Evolutionary conservation across 768 basidiomycete genomes (phyloP).

Genomic region (Clitopilus hobsonii): DNA sequence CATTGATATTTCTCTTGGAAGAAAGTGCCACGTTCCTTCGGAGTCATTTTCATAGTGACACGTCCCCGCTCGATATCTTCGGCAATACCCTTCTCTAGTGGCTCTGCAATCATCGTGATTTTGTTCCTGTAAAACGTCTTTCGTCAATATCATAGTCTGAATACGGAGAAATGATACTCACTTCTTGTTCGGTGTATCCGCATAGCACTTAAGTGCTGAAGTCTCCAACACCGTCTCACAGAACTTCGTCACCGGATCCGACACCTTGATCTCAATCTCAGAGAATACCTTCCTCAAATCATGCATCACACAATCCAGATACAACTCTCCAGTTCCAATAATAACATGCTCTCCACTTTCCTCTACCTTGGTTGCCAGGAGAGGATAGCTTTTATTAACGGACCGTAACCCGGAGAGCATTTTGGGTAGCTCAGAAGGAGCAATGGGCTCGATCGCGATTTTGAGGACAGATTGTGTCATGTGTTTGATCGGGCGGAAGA

Average conservation of each 20-base stretch:
- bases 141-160: slow-evolving; percentile 6
- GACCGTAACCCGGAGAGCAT: slow-evolving; percentile 97
- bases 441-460: slow-evolving; percentile 96
- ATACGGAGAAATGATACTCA: slow-evolving; percentile 31
- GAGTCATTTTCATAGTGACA: slow-evolving; percentile 91
- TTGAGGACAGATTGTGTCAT: slow-evolving; percentile 97
- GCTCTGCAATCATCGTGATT: slow-evolving; percentile 98
- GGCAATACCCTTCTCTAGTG: slow-evolving; percentile 90
- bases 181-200: slow-evolving; percentile 99
- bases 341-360: slow-evolving; percentile 98
- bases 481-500: slow-evolving; percentile 95
- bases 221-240: slow-evolving; percentile 98
- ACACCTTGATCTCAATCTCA: slow-evolving; percentile 99
- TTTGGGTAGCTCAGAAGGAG: slow-evolving; percentile 96
- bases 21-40: slow-evolving; percentile 92
- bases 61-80: slow-evolving; percentile 94
- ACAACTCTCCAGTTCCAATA: slow-evolving; percentile 95
- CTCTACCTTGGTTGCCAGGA: slow-evolving; percentile 93
- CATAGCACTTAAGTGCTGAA: slow-evolving; percentile 96
- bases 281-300: slow-evolving; percentile 89
- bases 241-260: slow-evolving; percentile 97
- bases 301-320: slow-evolving; percentile 95
- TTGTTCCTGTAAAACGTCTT: slow-evolving; percentile 76
- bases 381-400: slow-evolving; percentile 96
- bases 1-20: slow-evolving; percentile 98